Evolutionary conservation across 306 rosid genomes (phyloP).

Genomic region (Pachyrhizus erosus): DNA sequence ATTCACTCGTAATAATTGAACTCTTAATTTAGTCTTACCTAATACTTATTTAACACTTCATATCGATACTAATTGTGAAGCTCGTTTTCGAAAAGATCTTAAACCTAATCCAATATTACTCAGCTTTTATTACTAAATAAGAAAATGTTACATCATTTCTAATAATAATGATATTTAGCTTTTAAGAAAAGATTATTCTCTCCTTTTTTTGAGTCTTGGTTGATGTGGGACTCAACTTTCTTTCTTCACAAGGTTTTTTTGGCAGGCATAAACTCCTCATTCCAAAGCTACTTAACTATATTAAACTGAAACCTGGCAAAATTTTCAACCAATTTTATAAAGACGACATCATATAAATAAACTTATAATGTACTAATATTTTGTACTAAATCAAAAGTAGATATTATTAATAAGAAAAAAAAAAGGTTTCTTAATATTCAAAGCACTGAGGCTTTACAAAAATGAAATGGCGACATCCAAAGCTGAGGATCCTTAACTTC

Average conservation of each 20-base stretch:
- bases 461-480: neutral
- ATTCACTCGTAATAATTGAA: neutral
- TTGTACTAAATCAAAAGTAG: neutral
- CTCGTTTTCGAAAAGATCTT: neutral
- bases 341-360: neutral
- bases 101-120: neutral
- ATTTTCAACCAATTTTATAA: neutral
- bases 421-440: neutral
- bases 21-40: too few species aligned
- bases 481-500: neutral
- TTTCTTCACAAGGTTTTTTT: neutral
- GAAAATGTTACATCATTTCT: neutral
- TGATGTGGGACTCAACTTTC: neutral
- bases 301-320: neutral
- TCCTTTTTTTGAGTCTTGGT: neutral
- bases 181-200: neutral
- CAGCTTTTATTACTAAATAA: neutral
- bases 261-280: neutral
- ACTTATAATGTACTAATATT: neutral
- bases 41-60: too few species aligned
- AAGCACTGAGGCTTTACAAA: neutral
- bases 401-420: neutral
- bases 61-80: neutral
- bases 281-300: neutral
- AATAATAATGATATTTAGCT: neutral